Percentiles rank a stretch among this genome's conserved stretches.
These are phyloP conservation scores for Suillus variegatus DNA, from an alignment of 768 basidiomycete genomes.

Conservation along the genomic window DNA sequence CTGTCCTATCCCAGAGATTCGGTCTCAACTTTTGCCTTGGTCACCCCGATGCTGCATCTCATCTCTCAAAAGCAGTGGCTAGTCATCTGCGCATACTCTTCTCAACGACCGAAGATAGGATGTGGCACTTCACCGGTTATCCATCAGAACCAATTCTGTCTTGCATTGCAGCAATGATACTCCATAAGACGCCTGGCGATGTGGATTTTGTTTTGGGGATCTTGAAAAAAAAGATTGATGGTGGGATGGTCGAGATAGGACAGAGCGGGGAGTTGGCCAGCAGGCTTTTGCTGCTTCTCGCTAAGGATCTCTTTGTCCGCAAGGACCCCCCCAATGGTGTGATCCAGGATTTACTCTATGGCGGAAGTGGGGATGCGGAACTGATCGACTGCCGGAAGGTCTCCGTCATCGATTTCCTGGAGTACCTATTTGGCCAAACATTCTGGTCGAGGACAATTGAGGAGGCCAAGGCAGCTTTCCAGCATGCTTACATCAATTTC, in stretches of 20 bases:
- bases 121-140: constrained; percentile 16
- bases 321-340: background rate
- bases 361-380: constrained; percentile 1
- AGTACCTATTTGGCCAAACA: constrained; percentile 12
- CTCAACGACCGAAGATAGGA: constrained; percentile 10
- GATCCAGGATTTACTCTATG: background rate
- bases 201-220: background rate
- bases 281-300: constrained; percentile 12
- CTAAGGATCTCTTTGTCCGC: constrained; percentile 12
- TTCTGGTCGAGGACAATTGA: background rate
- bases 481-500: constrained; percentile 16
- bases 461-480: constrained; percentile 9
- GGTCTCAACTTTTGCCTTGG: constrained; percentile 6
- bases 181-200: background rate
- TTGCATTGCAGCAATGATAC: constrained; percentile 1
- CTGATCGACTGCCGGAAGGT: constrained; percentile 16
- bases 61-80: constrained; percentile 11
- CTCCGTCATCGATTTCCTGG: constrained; percentile 8
- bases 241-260: constrained; percentile 8
- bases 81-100: constrained; percentile 17
- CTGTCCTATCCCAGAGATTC: constrained; percentile 16
- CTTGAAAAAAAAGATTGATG: constrained; percentile 2
- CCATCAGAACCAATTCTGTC: constrained; percentile 21
- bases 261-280: constrained; percentile 15
- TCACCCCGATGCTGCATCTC: background rate